Percentiles rank a stretch among this genome's conserved stretches.
These are phyloP conservation scores for Neopestalotiopsis sp. DNA, from an alignment of 2,329 filamentous ascomycete genomes.

Conservation along the genomic window DNA sequence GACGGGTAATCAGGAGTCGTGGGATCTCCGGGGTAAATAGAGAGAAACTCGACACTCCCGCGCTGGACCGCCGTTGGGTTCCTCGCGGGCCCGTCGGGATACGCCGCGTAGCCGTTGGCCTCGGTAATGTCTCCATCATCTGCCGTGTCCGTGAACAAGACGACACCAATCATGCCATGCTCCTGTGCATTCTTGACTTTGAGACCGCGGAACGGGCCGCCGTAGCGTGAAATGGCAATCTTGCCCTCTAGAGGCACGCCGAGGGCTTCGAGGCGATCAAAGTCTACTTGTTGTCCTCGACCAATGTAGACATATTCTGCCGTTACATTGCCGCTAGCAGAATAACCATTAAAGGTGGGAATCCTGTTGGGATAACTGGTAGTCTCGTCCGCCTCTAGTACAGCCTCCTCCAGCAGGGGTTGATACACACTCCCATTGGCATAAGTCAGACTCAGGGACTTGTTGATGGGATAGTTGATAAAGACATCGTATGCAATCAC, in stretches of 20 bases:
- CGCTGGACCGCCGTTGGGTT: conserved; percentile 80
- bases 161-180: conserved; percentile 72
- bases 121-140: conserved; percentile 78
- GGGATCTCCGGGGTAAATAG: conserved; percentile 66
- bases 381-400: conserved; percentile 75
- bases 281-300: conserved; percentile 76
- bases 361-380: conserved; percentile 70
- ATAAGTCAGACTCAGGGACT: conserved; percentile 49
- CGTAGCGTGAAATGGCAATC: conserved; percentile 80
- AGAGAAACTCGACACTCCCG: conserved; percentile 76
- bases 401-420: conserved; percentile 74
- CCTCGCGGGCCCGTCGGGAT: conserved; percentile 78
- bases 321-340: conserved; percentile 77
- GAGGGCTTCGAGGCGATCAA: conserved; percentile 70
- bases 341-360: conserved; percentile 85
- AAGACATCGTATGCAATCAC: conserved; percentile 35
- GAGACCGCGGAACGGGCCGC: conserved; percentile 76
- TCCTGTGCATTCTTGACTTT: conserved; percentile 86
- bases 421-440: conserved; percentile 58
- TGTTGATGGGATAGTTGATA: conserved; percentile 58
- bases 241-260: conserved; percentile 76
- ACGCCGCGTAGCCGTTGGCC: conserved; percentile 73
- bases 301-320: conserved; percentile 79
- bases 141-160: conserved; percentile 77
- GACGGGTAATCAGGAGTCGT: conserved; percentile 86